Percentiles rank a stretch among this genome's conserved stretches.
Evolutionary conservation across 352 stramenopile genomes (phyloP).

Genomic region (Phytophthora litchii): DNA sequence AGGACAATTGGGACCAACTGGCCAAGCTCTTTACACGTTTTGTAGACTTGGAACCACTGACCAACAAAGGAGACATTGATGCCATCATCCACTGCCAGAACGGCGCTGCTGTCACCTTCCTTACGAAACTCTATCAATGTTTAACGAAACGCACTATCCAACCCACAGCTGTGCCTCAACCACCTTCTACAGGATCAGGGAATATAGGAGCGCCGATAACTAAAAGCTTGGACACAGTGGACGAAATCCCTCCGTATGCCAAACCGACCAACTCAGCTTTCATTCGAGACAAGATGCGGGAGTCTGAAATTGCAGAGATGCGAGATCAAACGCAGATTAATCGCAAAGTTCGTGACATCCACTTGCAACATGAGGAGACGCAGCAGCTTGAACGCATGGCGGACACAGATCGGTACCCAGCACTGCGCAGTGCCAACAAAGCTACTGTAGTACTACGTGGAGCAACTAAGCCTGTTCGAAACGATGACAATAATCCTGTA

Average conservation of each 20-base stretch:
- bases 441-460: slow-evolving; percentile 65
- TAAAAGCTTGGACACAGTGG: slow-evolving; percentile 31
- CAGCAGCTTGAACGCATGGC: slow-evolving; percentile 82
- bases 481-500: slow-evolving; percentile 59
- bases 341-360: slow-evolving; percentile 62
- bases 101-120: slow-evolving; percentile 79
- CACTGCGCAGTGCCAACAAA: slow-evolving; percentile 67
- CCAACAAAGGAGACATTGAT: slow-evolving; percentile 65
- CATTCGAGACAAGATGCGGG: slow-evolving; percentile 86
- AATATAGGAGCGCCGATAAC: slow-evolving; percentile 20
- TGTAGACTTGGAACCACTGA: slow-evolving; percentile 66
- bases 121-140: slow-evolving; percentile 91
- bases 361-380: slow-evolving; percentile 78
- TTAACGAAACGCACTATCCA: slow-evolving; percentile 90
- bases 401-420: slow-evolving; percentile 65
- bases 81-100: slow-evolving; percentile 92
- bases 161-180: slow-evolving; percentile 40
- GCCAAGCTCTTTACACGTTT: slow-evolving; percentile 81
- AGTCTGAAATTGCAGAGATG: slow-evolving; percentile 71
- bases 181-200: slow-evolving; percentile 11
- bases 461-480: slow-evolving; percentile 69
- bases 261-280: slow-evolving; percentile 83
- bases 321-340: slow-evolving; percentile 73
- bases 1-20: slow-evolving; percentile 93
- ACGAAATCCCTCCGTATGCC: slow-evolving; percentile 80